A percentile compares a stretch with the other conserved stretches of the same genome.
Evolutionary conservation across 352 stramenopile genomes (phyloP).

Genomic region (Pythium biforme): DNA sequence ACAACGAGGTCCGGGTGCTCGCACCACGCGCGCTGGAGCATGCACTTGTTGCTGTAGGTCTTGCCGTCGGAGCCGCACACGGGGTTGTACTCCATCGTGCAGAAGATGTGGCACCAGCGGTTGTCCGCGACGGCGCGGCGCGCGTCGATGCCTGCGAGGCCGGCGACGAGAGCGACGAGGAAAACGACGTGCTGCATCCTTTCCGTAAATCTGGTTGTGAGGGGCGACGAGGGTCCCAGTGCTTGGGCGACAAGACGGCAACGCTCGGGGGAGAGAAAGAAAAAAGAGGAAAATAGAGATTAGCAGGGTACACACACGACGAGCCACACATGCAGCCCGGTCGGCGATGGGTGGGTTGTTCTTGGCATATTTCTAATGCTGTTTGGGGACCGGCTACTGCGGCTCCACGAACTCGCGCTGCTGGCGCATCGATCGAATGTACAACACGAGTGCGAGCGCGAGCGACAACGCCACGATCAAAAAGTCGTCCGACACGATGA

Average conservation of each 20-base stretch:
- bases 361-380: neutral
- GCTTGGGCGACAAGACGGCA: neutral
- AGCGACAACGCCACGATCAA: conserved; percentile 60
- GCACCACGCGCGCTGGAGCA: conserved; percentile 17
- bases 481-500: conserved; percentile 67
- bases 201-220: neutral
- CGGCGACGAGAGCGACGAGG: neutral
- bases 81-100: conserved; percentile 32
- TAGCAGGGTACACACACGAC: conserved; percentile 3
- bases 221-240: neutral
- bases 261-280: neutral
- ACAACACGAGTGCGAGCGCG: conserved; percentile 64
- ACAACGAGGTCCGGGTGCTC: conserved; percentile 1
- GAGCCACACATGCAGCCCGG: neutral
- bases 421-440: conserved; percentile 72
- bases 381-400: conserved; percentile 2
- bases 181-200: neutral
- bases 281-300: conserved; percentile 2
- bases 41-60: conserved; percentile 36
- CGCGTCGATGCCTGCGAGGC: neutral
- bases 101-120: conserved; percentile 17
- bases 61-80: conserved; percentile 29
- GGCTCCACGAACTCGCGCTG: conserved; percentile 19
- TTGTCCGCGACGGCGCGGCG: neutral
- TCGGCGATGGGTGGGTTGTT: too few species aligned